These are phyloP conservation scores for Trametes elegans DNA, from an alignment of 768 basidiomycete genomes.

Conservation along the genomic window DNA sequence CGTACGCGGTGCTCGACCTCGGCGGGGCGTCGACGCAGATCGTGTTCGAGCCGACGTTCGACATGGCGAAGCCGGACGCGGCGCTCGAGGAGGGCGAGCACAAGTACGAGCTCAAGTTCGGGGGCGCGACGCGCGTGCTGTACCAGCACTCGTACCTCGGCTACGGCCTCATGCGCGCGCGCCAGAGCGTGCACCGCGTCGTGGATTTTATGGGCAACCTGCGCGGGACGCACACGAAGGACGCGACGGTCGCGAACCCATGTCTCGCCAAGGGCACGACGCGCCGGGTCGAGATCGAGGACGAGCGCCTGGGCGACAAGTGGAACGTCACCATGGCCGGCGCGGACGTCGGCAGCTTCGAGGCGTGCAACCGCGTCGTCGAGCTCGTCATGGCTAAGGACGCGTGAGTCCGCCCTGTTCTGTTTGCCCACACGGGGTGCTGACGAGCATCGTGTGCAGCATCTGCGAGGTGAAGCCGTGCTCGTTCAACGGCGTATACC, in stretches of 20 bases:
- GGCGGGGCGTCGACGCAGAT: conserved; percentile 98
- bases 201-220: conserved; percentile 80
- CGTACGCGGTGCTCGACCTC: conserved; percentile 91
- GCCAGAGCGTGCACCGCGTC: conserved; percentile 81
- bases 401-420: conserved; percentile 52
- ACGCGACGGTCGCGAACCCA: conserved; percentile 62
- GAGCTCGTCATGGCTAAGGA: conserved; percentile 95
- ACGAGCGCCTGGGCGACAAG: conserved; percentile 33
- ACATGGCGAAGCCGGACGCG: conserved; percentile 34
- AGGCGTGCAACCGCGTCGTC: conserved; percentile 79
- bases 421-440: background rate
- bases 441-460: conserved; percentile 34
- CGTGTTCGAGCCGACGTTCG: conserved; percentile 85
- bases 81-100: conserved; percentile 80
- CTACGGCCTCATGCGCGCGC: conserved; percentile 89
- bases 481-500: conserved; percentile 96
- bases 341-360: conserved; percentile 76
- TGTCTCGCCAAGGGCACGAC: conserved; percentile 72
- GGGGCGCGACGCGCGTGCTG: conserved; percentile 64
- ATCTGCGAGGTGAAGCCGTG: conserved; percentile 92
- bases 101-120: conserved; percentile 82
- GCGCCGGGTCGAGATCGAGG: conserved; percentile 63
- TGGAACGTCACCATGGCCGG: conserved; percentile 86
- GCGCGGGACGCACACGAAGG: conserved; percentile 24
- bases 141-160: conserved; percentile 99